Conservation (phyloP, 192 early-diverging fungal species). For the Entomortierella beljakovae region DNA sequence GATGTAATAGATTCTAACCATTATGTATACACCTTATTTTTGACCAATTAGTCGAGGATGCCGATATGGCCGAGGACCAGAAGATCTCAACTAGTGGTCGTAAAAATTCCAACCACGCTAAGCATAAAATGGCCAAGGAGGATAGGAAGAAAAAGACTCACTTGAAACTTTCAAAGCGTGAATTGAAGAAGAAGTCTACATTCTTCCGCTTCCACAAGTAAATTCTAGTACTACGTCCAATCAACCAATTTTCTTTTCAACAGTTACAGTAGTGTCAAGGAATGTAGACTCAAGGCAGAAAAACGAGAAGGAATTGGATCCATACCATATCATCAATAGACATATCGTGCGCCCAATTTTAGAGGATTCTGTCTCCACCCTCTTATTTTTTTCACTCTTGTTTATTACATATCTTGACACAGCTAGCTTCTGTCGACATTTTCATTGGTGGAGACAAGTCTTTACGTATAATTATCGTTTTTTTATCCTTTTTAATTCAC, state of each 20-base stretch:
- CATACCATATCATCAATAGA: too few relatives aligned
- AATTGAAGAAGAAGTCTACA: constrained; percentile 53
- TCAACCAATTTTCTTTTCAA: too few relatives aligned
- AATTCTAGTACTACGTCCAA: not conserved
- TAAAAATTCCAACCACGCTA: constrained; percentile 50
- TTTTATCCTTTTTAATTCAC: not conserved
- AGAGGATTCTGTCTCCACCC: too few relatives aligned
- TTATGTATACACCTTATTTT: not conserved
- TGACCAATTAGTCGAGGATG: constrained; percentile 14
- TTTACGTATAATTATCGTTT: not conserved
- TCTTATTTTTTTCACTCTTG: too few relatives aligned
- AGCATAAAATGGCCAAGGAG: constrained; percentile 56
- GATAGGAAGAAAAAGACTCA: constrained; percentile 55
- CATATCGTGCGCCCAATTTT: too few relatives aligned
- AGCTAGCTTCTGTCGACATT: too few relatives aligned
- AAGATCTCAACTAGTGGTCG: constrained; percentile 66
- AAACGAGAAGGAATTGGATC: too few relatives aligned
- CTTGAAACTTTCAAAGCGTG: constrained; percentile 45
- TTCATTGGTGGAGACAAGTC: too few relatives aligned
- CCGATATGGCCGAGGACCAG: constrained; percentile 46
- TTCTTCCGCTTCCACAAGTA: constrained; percentile 59
- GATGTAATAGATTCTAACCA: too few relatives aligned
- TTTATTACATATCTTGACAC: too few relatives aligned
- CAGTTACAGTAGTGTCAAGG: too few relatives aligned
- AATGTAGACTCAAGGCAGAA: too few relatives aligned